These are phyloP conservation scores for Aurantiochytrium sp. DNA, from an alignment of 108 stramenopile species.

Conservation along the genomic window DNA sequence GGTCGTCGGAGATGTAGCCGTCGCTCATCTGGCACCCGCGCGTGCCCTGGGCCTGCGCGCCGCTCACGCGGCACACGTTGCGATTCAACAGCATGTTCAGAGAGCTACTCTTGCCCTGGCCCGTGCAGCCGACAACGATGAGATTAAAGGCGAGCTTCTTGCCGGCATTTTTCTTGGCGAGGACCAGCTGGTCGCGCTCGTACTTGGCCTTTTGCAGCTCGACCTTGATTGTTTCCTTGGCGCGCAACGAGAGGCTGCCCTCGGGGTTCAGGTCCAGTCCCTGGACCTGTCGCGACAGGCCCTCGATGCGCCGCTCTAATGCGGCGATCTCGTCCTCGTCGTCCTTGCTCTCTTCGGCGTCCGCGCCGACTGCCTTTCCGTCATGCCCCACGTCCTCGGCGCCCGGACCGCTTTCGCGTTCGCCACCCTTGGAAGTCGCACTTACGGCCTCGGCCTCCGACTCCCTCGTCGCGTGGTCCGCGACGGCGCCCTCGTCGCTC, in stretches of 20 bases:
- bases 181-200: background rate
- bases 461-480: background rate
- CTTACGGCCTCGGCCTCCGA: background rate
- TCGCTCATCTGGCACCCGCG: constrained; percentile 25
- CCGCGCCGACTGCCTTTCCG: too few relatives aligned
- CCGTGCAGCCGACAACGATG: background rate
- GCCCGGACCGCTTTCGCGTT: background rate
- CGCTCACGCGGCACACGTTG: constrained; percentile 8
- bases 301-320: background rate
- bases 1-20: constrained; percentile 14
- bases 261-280: background rate
- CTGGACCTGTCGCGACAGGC: background rate
- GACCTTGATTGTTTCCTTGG: background rate
- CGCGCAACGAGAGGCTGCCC: background rate
- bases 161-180: background rate
- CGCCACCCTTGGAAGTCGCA: background rate
- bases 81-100: constrained; percentile 15
- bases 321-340: background rate
- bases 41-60: constrained; percentile 6
- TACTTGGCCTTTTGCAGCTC: background rate
- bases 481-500: background rate
- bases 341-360: background rate
- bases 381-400: background rate
- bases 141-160: background rate
- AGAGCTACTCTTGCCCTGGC: background rate